Evolutionary conservation across 495 filamentous ascomycete species (phyloP).

Genomic region (Melanomma pulvis-pyrius): DNA sequence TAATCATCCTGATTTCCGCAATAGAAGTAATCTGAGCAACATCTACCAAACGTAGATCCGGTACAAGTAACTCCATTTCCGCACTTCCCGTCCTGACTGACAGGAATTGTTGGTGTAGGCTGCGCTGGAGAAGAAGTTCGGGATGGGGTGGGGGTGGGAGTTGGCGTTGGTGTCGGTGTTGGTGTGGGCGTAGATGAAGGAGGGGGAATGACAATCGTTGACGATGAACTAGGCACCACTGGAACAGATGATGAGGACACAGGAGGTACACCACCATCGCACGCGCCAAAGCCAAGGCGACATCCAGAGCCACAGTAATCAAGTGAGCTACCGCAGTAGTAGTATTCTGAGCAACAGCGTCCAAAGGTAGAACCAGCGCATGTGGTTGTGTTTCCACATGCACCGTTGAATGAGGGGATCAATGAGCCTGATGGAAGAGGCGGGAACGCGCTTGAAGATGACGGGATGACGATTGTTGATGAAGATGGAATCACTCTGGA

Average conservation of each 20-base stretch:
- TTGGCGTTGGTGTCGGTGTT: conserved; percentile 5
- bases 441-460: conserved; percentile 2
- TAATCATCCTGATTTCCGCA: conserved; percentile 27
- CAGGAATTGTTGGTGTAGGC: conserved; percentile 28
- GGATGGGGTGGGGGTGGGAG: conserved; percentile 9
- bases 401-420: conserved; percentile 26
- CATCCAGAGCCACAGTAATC: conserved; percentile 34
- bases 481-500: neutral
- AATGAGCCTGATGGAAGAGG: conserved; percentile 26
- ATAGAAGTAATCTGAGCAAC: conserved; percentile 25
- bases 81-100: conserved; percentile 27
- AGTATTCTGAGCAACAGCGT: conserved; percentile 29
- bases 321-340: conserved; percentile 19
- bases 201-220: neutral
- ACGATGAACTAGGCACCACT: conserved; percentile 1
- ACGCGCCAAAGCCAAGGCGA: conserved; percentile 16
- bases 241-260: conserved; percentile 7
- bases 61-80: conserved; percentile 22
- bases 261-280: conserved; percentile 15
- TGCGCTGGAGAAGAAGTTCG: conserved; percentile 5
- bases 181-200: conserved; percentile 10
- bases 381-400: conserved; percentile 32
- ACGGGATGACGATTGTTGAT: neutral
- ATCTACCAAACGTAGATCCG: conserved; percentile 25
- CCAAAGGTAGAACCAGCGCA: conserved; percentile 28